Percentiles rank a stretch among this genome's conserved stretches.
Evolutionary conservation across 306 rosid species (phyloP).

Genomic region (Quercus parvula): DNA sequence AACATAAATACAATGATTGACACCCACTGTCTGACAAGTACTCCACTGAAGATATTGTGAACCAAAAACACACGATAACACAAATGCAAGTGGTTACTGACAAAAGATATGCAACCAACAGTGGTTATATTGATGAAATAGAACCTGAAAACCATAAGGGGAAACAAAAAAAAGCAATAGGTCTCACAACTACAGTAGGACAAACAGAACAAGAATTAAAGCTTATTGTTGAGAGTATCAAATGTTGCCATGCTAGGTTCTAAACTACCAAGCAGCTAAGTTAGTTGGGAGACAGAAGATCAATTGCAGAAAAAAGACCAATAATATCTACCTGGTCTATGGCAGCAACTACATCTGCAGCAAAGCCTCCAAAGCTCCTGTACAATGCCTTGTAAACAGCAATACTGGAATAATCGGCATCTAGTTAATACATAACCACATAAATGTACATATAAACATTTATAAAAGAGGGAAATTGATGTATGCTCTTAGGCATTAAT

Average conservation of each 20-base stretch:
- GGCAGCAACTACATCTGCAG: slow-evolving; percentile 99
- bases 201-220: background rate
- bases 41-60: background rate
- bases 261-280: background rate
- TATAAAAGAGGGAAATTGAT: background rate
- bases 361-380: slow-evolving; percentile 97
- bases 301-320: slow-evolving; percentile 11
- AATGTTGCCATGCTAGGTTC: background rate
- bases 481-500: background rate
- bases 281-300: slow-evolving; percentile 8
- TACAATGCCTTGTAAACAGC: slow-evolving; percentile 97
- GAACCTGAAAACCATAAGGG: background rate
- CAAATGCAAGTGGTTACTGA: background rate
- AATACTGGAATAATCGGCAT: slow-evolving; percentile 50
- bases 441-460: background rate
- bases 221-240: background rate
- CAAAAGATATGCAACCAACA: background rate
- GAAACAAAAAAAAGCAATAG: background rate
- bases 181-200: background rate
- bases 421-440: slow-evolving; percentile 2
- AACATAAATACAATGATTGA: background rate
- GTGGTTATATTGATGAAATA: background rate
- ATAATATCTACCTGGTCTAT: slow-evolving; percentile 76
- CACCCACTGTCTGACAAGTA: background rate
- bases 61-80: background rate